Evolutionary conservation across 176 grass and related monocot species (phyloP), one percentile per base, ranked within the genome.

Genomic region (Coix lacrymajobi): DNA sequence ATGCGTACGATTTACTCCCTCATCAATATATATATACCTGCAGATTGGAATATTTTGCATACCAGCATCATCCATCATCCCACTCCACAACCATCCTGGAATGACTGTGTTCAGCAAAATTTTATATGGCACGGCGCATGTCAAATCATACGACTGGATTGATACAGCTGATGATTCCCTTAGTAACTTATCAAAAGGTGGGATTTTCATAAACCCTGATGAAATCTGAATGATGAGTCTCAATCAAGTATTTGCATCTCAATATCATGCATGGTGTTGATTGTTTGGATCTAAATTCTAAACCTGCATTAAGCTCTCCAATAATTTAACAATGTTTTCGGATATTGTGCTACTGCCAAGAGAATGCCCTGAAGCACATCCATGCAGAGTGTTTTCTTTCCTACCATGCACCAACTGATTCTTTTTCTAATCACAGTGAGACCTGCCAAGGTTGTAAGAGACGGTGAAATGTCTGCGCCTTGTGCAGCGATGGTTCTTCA

Each of bases 41-140:
- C 92, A 94, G 92, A 94, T 94, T 77, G 92, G 92, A 29, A 94
- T 94, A 83, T 94, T 80, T 83, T 94, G 88, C 81, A 91, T 94
- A 54, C 87, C 89, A 66, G 84, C 92, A 82, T 94, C 87, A 71
- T 94, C 92, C 44, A 84, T 91, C 72, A 94, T 94, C 33, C 92
- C 92, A 39, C 92, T 94, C 57, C 92, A 94, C 71, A 85, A 94
- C 49, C 92, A 94, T 89, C 92, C 92, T 38, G 89, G 87, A 58
- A 91, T 94, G 92, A 89, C 89, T 12, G 92, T 94, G 10, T 56
- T 94, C 44, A 94, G 89, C 81, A 94, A 91, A 78, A 63, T 91
- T 85, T 79, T 94, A 15, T 94, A 94, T 77, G 92, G 92, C 38
- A 66, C 82, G 30, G 85, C 76, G 31, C 89, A 91, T 82, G 84